A percentile compares a stretch with the other conserved stretches of the same genome.
These are phyloP conservation scores for Hyaloperonospora brassicae DNA, from an alignment of 352 stramenopile species.

Conservation along the genomic window DNA sequence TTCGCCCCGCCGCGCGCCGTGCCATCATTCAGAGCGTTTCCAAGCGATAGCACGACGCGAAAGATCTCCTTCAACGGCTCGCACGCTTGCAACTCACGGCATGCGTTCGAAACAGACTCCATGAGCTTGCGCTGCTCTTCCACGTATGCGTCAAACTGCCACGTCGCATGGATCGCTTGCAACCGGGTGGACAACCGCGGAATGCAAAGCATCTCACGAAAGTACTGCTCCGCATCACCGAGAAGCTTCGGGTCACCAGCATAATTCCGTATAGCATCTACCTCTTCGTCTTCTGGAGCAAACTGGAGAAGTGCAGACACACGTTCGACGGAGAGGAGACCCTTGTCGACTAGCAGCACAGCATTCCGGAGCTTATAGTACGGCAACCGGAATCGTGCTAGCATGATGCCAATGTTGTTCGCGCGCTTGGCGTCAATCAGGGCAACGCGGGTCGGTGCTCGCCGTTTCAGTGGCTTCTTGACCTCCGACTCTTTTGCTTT, in stretches of 20 bases:
- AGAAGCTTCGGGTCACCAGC: slow-evolving; percentile 62
- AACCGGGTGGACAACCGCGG: slow-evolving; percentile 57
- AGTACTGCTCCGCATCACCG: slow-evolving; percentile 78
- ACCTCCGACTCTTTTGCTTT: slow-evolving; percentile 45
- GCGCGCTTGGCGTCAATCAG: slow-evolving; percentile 78
- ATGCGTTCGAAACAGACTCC: slow-evolving; percentile 83
- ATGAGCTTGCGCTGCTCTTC: slow-evolving; percentile 69
- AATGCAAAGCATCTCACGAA: slow-evolving; percentile 55
- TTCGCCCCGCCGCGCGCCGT: slow-evolving; percentile 76
- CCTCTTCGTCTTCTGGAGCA: slow-evolving; percentile 60
- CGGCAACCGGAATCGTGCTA: slow-evolving; percentile 73
- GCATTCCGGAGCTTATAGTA: slow-evolving; percentile 73
- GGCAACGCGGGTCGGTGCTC: slow-evolving; percentile 61
- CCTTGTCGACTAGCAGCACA: slow-evolving; percentile 73
- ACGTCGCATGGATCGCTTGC: slow-evolving; percentile 73
- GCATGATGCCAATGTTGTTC: slow-evolving; percentile 85
- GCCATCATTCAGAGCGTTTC: slow-evolving; percentile 88
- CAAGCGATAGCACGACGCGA: slow-evolving; percentile 72
- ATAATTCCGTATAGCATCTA: slow-evolving; percentile 56
- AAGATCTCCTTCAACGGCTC: slow-evolving; percentile 85
- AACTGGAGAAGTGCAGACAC: slow-evolving; percentile 74
- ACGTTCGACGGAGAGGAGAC: slow-evolving; percentile 61
- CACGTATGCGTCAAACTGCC: slow-evolving; percentile 79
- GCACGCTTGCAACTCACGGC: slow-evolving; percentile 82
- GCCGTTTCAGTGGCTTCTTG: slow-evolving; percentile 51